Evolutionary conservation across 768 basidiomycete species (phyloP).

Genomic region (Leccinum fibrillosum): DNA sequence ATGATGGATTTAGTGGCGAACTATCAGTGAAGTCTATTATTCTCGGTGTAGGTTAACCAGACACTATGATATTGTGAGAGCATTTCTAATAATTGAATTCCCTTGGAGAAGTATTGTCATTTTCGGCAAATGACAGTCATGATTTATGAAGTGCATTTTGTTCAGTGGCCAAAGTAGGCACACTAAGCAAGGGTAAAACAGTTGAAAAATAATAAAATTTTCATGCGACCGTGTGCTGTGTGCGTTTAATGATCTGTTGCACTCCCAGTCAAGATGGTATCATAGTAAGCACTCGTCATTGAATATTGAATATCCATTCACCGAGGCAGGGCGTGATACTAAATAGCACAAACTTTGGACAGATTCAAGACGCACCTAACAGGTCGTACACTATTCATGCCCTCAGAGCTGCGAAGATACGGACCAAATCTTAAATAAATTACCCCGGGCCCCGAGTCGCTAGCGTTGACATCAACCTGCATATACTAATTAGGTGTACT

Average conservation of each 20-base stretch:
- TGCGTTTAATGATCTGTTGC: neutral
- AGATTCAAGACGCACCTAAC: neutral
- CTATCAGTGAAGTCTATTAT: slow-evolving; percentile 6
- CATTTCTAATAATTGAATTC: neutral
- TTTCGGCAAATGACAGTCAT: neutral
- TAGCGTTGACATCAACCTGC: neutral
- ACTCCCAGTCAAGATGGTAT: neutral
- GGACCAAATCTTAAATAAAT: neutral
- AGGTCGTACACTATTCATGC: neutral
- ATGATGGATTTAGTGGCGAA: slow-evolving; percentile 36
- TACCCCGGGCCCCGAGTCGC: neutral
- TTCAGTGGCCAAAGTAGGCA: neutral
- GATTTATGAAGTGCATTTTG: neutral
- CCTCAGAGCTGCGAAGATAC: neutral
- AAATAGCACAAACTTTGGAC: neutral
- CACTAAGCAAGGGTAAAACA: neutral
- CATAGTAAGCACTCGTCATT: neutral
- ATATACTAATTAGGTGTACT: neutral
- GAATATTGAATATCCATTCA: neutral
- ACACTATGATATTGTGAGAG: neutral
- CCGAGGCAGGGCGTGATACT: neutral
- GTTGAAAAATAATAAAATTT: neutral
- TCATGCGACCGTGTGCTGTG: neutral
- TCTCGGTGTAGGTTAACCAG: neutral
- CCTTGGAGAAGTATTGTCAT: neutral